These are phyloP conservation scores for Acer saccharum DNA, from an alignment of 345 rosid species.

Conservation along the genomic window DNA sequence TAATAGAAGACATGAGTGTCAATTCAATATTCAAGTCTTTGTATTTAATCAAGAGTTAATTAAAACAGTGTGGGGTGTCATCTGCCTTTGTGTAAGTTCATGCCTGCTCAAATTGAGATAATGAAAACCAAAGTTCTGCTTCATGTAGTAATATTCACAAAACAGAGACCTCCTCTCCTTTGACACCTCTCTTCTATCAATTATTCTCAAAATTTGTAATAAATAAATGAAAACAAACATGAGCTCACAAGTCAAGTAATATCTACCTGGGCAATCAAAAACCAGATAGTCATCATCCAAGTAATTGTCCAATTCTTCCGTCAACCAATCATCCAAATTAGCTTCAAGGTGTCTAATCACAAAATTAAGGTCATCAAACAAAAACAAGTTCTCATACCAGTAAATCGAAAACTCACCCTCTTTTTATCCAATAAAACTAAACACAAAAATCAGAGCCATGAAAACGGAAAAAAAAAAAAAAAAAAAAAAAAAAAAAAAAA, in stretches of 20 bases:
- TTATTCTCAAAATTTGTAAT: neutral
- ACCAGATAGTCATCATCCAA: constrained; percentile 86
- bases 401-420: neutral
- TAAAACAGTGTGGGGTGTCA: neutral
- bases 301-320: constrained; percentile 86
- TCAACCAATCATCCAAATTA: constrained; percentile 81
- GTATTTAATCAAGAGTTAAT: neutral
- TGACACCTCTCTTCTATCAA: neutral
- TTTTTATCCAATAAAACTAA: neutral
- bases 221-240: neutral
- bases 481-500: constrained; percentile 33
- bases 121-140: too few relatives aligned
- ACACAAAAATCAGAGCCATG: neutral
- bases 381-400: neutral
- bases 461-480: neutral
- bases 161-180: neutral
- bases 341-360: constrained; percentile 71
- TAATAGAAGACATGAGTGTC: neutral
- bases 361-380: constrained; percentile 44
- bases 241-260: neutral
- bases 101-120: too few relatives aligned
- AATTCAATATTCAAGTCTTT: neutral
- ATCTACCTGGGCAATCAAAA: constrained; percentile 90
- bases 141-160: neutral
- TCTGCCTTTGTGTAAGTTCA: neutral